Conservation (phyloP, 202 grass and related monocot genomes). For the Zoysia matrella region DNA sequence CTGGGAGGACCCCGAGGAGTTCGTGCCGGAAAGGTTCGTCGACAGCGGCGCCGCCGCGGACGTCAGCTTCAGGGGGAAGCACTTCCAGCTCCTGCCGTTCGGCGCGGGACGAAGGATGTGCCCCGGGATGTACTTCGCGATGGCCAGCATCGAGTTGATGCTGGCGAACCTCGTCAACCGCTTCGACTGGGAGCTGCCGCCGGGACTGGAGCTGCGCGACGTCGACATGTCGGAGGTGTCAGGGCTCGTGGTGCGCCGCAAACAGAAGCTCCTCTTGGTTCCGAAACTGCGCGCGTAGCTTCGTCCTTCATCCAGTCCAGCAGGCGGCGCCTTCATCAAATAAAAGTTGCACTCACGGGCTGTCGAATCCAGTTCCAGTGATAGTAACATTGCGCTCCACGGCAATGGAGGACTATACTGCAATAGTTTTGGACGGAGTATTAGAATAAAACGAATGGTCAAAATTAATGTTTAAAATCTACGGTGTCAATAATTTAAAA, state of each 20-base stretch:
- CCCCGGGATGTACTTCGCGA: slow-evolving; percentile 24
- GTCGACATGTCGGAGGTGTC: slow-evolving; percentile 28
- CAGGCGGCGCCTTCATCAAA: too few relatives aligned
- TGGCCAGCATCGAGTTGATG: slow-evolving; percentile 8
- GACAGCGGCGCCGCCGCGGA: neutral
- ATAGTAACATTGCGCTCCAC: too few relatives aligned
- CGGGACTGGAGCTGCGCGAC: neutral
- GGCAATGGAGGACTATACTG: too few relatives aligned
- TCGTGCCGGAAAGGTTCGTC: neutral
- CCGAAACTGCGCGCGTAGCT: neutral
- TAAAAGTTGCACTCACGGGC: too few relatives aligned
- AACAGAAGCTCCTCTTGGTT: slow-evolving; percentile 14
- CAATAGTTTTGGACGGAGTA: too few relatives aligned
- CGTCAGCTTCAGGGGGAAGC: neutral
- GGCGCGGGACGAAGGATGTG: slow-evolving; percentile 34
- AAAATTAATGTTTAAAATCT: too few relatives aligned
- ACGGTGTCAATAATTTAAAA: too few relatives aligned
- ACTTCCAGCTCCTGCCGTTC: neutral
- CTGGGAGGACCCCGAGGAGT: neutral
- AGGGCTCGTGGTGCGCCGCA: slow-evolving; percentile 19
- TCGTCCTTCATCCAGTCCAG: too few relatives aligned
- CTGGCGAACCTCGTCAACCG: slow-evolving; percentile 29
- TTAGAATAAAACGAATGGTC: too few relatives aligned
- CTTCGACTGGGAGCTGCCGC: slow-evolving; percentile 23
- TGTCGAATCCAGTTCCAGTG: too few relatives aligned